Conservation (phyloP, 345 rosid genomes). For the Salix caprea region DNA sequence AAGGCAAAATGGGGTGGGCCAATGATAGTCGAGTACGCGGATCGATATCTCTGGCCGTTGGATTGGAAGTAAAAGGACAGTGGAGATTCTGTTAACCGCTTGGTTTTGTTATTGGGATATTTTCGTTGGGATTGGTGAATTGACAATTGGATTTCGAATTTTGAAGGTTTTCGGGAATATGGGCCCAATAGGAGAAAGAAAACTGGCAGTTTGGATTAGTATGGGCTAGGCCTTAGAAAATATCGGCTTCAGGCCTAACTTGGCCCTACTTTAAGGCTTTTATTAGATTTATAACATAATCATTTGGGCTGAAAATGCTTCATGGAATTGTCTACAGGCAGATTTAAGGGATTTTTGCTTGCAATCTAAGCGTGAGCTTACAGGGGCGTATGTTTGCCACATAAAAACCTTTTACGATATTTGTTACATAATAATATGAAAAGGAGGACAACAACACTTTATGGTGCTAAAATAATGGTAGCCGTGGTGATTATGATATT, state of each 20-base stretch:
- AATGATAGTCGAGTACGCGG: constrained; percentile 1
- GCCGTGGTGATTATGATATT: no score
- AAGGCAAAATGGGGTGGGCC: neutral
- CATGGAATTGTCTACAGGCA: no score
- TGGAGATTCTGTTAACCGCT: neutral
- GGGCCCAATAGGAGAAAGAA: neutral
- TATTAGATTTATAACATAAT: no score
- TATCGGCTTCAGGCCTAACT: neutral
- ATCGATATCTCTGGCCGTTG: neutral
- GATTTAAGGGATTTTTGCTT: no score
- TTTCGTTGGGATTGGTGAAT: neutral
- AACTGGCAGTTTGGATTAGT: neutral
- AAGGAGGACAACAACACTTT: no score
- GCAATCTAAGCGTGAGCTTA: no score
- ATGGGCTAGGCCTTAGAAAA: neutral
- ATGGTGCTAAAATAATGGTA: no score
- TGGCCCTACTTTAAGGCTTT: neutral
- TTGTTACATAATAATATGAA: no score
- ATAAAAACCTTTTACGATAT: no score
- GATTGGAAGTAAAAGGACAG: neutral
- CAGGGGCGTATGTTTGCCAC: no score
- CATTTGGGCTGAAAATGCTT: no score
- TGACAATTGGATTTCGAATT: neutral
- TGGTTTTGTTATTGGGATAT: neutral
- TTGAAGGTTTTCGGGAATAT: neutral